Evolutionary conservation across 352 stramenopile species (phyloP).

Genomic region (Hyaloperonospora brassicae): DNA sequence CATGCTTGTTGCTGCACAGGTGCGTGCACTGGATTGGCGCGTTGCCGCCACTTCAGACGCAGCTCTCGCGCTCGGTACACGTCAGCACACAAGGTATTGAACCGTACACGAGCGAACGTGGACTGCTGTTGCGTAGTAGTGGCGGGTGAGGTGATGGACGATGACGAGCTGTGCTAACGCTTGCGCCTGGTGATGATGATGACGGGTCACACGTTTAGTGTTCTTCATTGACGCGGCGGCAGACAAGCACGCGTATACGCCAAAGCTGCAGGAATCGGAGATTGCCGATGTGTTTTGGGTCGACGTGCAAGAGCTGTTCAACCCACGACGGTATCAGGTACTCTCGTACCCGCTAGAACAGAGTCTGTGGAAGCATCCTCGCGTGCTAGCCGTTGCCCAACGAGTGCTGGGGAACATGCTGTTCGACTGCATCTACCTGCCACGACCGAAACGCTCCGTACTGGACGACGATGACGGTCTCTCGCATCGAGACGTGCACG

Average conservation of each 20-base stretch:
- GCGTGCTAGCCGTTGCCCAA: conserved; percentile 25
- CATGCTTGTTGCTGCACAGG: conserved; percentile 14
- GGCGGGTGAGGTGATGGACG: no score
- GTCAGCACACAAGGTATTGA: conserved; percentile 58
- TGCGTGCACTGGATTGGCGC: conserved; percentile 63
- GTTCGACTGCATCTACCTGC: conserved; percentile 73
- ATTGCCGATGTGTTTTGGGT: conserved; percentile 80
- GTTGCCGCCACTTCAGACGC: conserved; percentile 48
- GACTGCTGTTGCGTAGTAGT: background rate
- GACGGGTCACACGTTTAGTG: conserved; percentile 26
- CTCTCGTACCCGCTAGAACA: conserved; percentile 57
- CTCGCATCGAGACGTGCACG: conserved; percentile 34
- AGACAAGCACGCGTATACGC: conserved; percentile 39
- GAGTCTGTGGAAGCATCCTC: conserved; percentile 26
- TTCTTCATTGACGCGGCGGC: conserved; percentile 57
- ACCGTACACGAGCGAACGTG: background rate
- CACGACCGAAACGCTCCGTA: conserved; percentile 32
- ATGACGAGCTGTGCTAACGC: conserved; percentile 4
- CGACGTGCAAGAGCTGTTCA: conserved; percentile 69
- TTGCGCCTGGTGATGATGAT: background rate
- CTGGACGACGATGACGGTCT: conserved; percentile 34
- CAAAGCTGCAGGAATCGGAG: conserved; percentile 52
- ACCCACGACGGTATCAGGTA: conserved; percentile 41
- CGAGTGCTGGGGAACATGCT: conserved; percentile 44
- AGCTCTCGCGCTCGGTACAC: conserved; percentile 44